Evolutionary conservation across 129 eudicot species (phyloP), one percentile per base, ranked within the genome.

Genomic region (Kitagawia praeruptora): DNA sequence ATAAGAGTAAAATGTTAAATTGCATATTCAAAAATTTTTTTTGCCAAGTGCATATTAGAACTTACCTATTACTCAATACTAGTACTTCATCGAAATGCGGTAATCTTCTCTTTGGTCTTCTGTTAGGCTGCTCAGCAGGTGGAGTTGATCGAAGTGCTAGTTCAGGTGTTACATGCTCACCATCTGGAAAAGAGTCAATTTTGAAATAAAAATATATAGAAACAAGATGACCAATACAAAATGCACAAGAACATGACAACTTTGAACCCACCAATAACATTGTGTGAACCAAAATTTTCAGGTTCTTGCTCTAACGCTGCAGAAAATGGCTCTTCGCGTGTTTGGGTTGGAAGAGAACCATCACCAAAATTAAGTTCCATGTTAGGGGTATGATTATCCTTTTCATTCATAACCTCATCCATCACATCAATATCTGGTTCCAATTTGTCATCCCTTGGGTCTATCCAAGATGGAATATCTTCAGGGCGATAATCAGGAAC

Each of bases 1-100:
- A 58, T n/a, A 5, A 58, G 34, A 58, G 34, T n/a, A 58, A n/a
- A 61, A 61, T 9, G 15, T 9, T 2, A n/a, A 61, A n/a, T 61
- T 2, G n/a, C 9, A 61, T 61, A n/a, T n/a, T n/a, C 5, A 61
- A 61, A 31, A 0, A 0, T 25, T n/a, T 61, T 23, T 58, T 58
- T 58, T 56, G 37, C 11, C 5, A n/a, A 61, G 1, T 61, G 28
- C 37, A 25, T 1, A 61, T 58, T 61, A 61, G 14, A 61, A 61
- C 73, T 67, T 87, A 91, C 97, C 75, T 67, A 7, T 95, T 95
- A 48, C 87, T 83, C 85, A 95, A 81, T 37, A 90, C 96, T 28
- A 89, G 80, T 12, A 80, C 39, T 82, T 86, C 53, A 82, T 95
- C 99, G 23, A 67, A 95, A 58, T 18, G 82, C 69, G 75, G 86